Conservation (phyloP, 345 rosid genomes). For the Trapa bicornis region DNA sequence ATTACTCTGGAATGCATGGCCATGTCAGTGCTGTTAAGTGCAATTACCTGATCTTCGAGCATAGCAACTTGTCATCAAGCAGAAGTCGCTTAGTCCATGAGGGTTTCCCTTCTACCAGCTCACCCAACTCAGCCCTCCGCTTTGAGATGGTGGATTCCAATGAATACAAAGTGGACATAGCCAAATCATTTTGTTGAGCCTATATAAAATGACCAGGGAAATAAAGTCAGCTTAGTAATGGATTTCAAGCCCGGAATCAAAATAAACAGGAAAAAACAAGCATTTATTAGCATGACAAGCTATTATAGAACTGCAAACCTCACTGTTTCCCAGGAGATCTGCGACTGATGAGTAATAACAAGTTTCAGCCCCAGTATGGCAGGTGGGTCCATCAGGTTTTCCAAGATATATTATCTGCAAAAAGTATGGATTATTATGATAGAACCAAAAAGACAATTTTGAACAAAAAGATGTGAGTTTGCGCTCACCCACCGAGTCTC, state of each 20-base stretch:
- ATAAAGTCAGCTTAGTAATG: not conserved
- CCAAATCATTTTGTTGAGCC: slow-evolving; percentile 41
- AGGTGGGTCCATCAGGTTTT: slow-evolving; percentile 84
- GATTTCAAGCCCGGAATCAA: not conserved
- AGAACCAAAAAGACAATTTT: not conserved
- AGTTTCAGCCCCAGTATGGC: slow-evolving; percentile 89
- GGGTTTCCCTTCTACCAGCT: slow-evolving; percentile 45
- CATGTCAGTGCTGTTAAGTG: not conserved
- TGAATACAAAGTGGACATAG: slow-evolving; percentile 48
- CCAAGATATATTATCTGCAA: slow-evolving; percentile 81
- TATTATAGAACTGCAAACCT: slow-evolving; percentile 24
- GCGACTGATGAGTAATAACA: slow-evolving; percentile 58
- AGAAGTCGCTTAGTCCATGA: slow-evolving; percentile 67
- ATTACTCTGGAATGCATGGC: not conserved
- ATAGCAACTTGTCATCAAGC: slow-evolving; percentile 34
- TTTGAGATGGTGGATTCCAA: slow-evolving; percentile 58
- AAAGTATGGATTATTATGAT: slow-evolving; percentile 1
- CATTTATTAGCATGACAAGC: not conserved
- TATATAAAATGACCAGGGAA: slow-evolving; percentile 6
- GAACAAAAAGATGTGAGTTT: no score
- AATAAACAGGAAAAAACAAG: not conserved
- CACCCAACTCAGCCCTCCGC: slow-evolving; percentile 49
- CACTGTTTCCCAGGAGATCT: slow-evolving; percentile 30
- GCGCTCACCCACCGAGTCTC: slow-evolving; percentile 56
- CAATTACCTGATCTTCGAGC: slow-evolving; percentile 63